These are phyloP conservation scores for Cryptosporidium sp. DNA, from an alignment of 169 alveolate genomes.

Conservation along the genomic window DNA sequence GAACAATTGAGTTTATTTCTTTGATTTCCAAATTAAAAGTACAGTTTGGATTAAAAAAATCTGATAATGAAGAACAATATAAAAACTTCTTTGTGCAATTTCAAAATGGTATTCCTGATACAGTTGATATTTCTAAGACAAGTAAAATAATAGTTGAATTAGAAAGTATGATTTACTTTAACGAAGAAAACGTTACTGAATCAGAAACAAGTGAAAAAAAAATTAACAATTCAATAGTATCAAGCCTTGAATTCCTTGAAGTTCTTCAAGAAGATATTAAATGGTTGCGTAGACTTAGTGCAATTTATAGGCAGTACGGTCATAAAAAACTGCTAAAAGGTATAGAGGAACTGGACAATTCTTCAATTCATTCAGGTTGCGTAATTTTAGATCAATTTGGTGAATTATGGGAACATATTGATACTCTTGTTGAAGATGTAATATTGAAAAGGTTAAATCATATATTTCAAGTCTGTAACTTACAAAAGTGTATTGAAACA, in stretches of 20 bases:
- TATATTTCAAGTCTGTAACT: slow-evolving; percentile 17
- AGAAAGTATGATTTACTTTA: slow-evolving; percentile 39
- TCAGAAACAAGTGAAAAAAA: not conserved
- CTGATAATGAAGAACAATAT: slow-evolving; percentile 22
- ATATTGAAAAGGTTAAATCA: slow-evolving; percentile 15
- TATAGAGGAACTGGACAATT: slow-evolving; percentile 30
- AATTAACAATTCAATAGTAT: not conserved
- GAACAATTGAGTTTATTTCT: slow-evolving; percentile 57
- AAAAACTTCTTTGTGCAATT: not conserved
- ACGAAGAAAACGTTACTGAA: not conserved
- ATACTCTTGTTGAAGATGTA: slow-evolving; percentile 41
- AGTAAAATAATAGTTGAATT: slow-evolving; percentile 61
- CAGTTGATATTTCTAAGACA: slow-evolving; percentile 38
- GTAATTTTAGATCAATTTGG: slow-evolving; percentile 43
- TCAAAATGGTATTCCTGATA: slow-evolving; percentile 26
- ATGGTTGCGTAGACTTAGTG: slow-evolving; percentile 54
- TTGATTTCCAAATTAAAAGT: slow-evolving; percentile 8
- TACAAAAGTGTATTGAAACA: slow-evolving; percentile 47
- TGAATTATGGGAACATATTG: slow-evolving; percentile 72
- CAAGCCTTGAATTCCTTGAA: slow-evolving; percentile 51
- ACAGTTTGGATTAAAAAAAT: slow-evolving; percentile 5
- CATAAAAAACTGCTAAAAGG: slow-evolving; percentile 49
- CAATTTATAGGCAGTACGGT: slow-evolving; percentile 64
- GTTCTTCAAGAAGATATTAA: slow-evolving; percentile 63
- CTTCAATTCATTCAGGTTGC: slow-evolving; percentile 29